A percentile compares a stretch with the other conserved stretches of the same genome.
phyloP scores from a whole-genome alignment of 768 basidiomycete species.

The Phanerochaete carnosa region DNA sequence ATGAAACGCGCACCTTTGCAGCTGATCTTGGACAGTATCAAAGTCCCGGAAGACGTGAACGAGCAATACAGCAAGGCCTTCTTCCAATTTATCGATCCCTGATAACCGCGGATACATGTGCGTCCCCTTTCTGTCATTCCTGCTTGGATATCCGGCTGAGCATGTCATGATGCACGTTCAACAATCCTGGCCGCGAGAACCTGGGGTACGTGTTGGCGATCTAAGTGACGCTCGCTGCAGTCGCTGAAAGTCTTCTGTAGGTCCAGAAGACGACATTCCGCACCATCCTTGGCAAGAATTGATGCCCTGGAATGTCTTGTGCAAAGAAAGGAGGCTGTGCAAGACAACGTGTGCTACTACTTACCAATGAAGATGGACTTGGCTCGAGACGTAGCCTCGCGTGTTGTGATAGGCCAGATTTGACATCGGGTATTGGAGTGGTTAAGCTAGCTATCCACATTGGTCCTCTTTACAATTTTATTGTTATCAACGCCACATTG shows the following conservation, averaged over 20 bases:
- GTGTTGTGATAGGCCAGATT: too few relatives aligned
- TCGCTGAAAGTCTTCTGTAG: slow-evolving; percentile 20
- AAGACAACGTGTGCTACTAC: neutral
- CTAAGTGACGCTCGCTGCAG: neutral
- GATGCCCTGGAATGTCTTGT: neutral
- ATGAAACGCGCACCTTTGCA: slow-evolving; percentile 25
- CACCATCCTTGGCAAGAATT: slow-evolving; percentile 32
- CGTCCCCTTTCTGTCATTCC: slow-evolving; percentile 8
- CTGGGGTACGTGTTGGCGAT: slow-evolving; percentile 34
- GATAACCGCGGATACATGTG: slow-evolving; percentile 62
- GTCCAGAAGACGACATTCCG: slow-evolving; percentile 42
- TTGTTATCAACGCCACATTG: neutral
- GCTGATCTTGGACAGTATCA: slow-evolving; percentile 57
- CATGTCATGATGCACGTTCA: slow-evolving; percentile 34
- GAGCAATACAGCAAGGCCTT: slow-evolving; percentile 53
- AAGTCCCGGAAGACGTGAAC: slow-evolving; percentile 41
- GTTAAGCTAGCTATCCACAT: too few relatives aligned
- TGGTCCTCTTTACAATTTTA: too few relatives aligned
- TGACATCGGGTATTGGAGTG: too few relatives aligned
- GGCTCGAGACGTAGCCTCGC: neutral
- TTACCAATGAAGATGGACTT: neutral
- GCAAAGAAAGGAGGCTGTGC: neutral
- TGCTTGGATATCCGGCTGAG: neutral
- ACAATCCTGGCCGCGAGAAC: slow-evolving; percentile 49
- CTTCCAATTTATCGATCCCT: slow-evolving; percentile 49